phyloP scores from a whole-genome alignment of 1,139 yeast species.

The Wickerhamomyces sp. region DNA sequence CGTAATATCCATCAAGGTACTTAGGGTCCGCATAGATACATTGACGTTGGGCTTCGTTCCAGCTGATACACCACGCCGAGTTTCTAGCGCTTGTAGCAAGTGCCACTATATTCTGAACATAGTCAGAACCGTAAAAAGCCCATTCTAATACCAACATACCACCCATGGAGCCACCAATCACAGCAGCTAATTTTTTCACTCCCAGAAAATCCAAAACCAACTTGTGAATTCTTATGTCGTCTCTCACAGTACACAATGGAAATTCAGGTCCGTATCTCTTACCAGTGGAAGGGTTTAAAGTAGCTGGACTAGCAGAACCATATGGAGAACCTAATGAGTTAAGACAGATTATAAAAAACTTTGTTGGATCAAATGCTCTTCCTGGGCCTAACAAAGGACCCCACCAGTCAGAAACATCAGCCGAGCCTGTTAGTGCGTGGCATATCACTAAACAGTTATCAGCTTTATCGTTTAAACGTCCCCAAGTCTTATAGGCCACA shows the following conservation, averaged over 20 bases:
- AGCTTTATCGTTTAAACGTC: conserved; percentile 58
- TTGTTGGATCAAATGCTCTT: conserved; percentile 85
- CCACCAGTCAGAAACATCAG: conserved; percentile 98
- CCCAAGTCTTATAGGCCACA: conserved; percentile 96
- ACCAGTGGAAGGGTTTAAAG: conserved; percentile 68
- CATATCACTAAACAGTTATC: conserved; percentile 83
- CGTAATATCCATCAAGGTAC: conserved; percentile 82
- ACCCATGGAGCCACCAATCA: conserved; percentile 98
- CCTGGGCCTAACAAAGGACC: conserved; percentile 88
- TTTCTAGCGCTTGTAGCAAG: conserved; percentile 93
- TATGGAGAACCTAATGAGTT: conserved; percentile 94
- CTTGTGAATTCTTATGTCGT: conserved; percentile 80
- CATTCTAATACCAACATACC: conserved; percentile 97
- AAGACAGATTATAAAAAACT: conserved; percentile 80
- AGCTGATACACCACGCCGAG: conserved; percentile 97
- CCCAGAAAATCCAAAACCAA: conserved; percentile 68
- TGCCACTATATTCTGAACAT: conserved; percentile 71
- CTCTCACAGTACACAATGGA: conserved; percentile 88
- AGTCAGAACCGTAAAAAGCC: conserved; percentile 66
- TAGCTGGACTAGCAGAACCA: conserved; percentile 91
- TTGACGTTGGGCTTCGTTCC: conserved; percentile 98
- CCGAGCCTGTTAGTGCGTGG: conserved; percentile 93
- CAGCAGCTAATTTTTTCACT: conserved; percentile 72
- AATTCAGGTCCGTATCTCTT: conserved; percentile 88
- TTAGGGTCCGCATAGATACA: conserved; percentile 93